A percentile compares a stretch with the other conserved stretches of the same genome.
Conservation (phyloP, 768 basidiomycete genomes). For the Lentinula edodes region DNA sequence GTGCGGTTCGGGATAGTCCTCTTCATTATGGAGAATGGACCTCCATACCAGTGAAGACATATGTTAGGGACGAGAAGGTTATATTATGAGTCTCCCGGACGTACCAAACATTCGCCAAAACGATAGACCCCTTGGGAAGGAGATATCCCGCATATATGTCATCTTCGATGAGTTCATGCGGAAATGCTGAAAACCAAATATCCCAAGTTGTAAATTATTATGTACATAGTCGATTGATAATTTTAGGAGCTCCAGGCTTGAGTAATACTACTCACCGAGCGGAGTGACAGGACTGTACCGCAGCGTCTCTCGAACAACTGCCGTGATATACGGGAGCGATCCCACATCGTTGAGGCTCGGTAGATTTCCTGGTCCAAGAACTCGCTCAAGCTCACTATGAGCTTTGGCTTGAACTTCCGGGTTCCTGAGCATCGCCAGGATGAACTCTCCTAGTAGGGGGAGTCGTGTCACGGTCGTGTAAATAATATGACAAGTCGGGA, state of each 20-base stretch:
- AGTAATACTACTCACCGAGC: conserved; percentile 13
- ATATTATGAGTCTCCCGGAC: neutral
- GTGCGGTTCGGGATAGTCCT: conserved; percentile 6
- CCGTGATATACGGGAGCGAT: conserved; percentile 24
- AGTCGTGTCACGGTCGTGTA: too few species aligned
- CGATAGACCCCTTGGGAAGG: neutral
- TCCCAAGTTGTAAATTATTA: too few species aligned
- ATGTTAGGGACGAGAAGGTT: neutral
- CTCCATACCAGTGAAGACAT: neutral
- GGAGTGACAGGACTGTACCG: conserved; percentile 21
- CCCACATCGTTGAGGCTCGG: conserved; percentile 2
- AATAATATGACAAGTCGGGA: neutral
- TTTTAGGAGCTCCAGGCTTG: too few species aligned
- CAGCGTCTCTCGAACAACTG: conserved; percentile 23
- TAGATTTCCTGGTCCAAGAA: conserved; percentile 15
- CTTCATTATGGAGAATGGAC: conserved; percentile 4
- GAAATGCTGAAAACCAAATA: neutral
- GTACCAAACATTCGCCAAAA: conserved; percentile 1
- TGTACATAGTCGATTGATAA: too few species aligned
- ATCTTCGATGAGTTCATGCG: neutral
- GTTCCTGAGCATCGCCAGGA: neutral
- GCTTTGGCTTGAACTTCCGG: neutral
- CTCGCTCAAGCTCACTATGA: neutral
- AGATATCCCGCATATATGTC: conserved; percentile 1
- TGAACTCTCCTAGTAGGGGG: neutral